Base-by-base conservation (phyloP, 2,329 filamentous ascomycete species). In the Pseudocercospora musae region DNA sequence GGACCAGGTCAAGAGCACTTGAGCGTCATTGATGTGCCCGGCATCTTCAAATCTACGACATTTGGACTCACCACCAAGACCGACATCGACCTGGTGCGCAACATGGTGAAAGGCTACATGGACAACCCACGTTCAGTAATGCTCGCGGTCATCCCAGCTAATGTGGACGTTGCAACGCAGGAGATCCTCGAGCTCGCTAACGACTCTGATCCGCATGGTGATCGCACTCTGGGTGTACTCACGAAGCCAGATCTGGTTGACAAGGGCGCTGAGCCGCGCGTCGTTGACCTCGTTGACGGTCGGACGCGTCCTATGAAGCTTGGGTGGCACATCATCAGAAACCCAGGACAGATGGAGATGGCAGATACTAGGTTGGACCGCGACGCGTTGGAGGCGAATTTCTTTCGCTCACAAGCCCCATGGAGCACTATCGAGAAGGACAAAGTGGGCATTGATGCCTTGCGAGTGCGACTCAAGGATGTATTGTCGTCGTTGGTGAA, bases 161-260 rank as follows among this genome's bases (percentile, higher is more conserved):
- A 77, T 29, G 75, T 77, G 3, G 80, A 84, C 57, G 72, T 81
- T 27, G 77, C 76, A 0, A 82, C 75, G 0, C 79, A 83, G 57
- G 76, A 79, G 33, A 81, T 83, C 40, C 69, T 82, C 1, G 70
- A 77, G 25, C 68, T 78, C 44, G 78, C 80, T 48, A 72, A 73
- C 8, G 65, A 73, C 6, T 62, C 65, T 10, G 78, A 80, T 62
- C 57, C 60, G 5, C 33, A 67, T 1, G 74, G 75, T 4, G 58
- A 68, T 8, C 65, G 76, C 6, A 78, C 76, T 5, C 60, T 78
- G 20, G 76, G 76, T 13, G 70, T 78, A 1, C 56, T 78, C 15
- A 78, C 76, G 0, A 78, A 77, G 66, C 74, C 73, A 5, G 75
- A 77, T 62, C 60, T 74, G 1, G 71, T 77, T 5, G 70, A 72